These are phyloP conservation scores for Starmerella potacharoeniae DNA, from an alignment of 805 yeast genomes.

Conservation along the genomic window DNA sequence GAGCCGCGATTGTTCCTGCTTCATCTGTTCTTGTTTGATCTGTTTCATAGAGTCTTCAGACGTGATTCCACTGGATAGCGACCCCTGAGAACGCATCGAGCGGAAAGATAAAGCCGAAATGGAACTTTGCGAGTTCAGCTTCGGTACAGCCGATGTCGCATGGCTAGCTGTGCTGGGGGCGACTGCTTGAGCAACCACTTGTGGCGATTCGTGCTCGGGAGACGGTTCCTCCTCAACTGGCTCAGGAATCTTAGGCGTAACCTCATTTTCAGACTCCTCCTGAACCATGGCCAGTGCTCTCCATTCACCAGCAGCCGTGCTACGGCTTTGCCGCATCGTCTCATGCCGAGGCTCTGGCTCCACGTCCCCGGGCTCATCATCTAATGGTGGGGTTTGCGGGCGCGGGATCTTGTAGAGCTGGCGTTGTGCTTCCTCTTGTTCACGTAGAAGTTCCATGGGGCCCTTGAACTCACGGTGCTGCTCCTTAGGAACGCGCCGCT, in stretches of 20 bases:
- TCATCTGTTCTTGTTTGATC: neutral
- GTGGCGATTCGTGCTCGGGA: no score
- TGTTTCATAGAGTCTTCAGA: conserved; percentile 1
- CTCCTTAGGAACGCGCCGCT: neutral
- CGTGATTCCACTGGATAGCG: neutral
- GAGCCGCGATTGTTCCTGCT: no score
- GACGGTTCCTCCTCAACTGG: neutral
- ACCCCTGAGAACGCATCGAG: conserved; percentile 15
- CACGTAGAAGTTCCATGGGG: neutral
- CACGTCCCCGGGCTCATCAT: neutral
- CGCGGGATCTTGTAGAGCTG: neutral
- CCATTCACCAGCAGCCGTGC: neutral
- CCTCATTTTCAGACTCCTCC: neutral
- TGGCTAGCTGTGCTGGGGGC: neutral
- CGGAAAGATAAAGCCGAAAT: conserved; percentile 21
- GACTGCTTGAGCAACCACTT: neutral
- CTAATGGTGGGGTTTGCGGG: neutral
- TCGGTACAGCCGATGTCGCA: conserved; percentile 17
- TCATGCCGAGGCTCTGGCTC: neutral
- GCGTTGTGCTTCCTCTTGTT: neutral
- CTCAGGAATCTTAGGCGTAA: neutral
- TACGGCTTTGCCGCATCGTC: neutral
- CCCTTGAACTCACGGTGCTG: conserved; percentile 3
- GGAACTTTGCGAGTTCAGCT: conserved; percentile 12
- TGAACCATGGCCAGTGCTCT: neutral